Evolutionary conservation across 2,329 filamentous ascomycete species (phyloP), one percentile per base, ranked within the genome.

Genomic region (Aspergillus sojae): DNA sequence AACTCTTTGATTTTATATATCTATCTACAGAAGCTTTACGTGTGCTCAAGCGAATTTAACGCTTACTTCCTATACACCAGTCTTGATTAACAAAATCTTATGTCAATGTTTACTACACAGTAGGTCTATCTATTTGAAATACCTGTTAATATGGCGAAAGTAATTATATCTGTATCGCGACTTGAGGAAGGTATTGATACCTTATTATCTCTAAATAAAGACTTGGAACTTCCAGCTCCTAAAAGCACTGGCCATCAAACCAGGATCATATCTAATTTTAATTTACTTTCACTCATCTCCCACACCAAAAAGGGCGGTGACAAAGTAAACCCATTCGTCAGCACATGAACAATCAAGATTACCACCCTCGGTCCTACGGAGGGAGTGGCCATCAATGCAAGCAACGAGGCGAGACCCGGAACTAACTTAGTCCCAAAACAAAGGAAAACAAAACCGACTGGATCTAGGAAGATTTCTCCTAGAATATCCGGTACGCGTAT

Each of bases 101-200:
- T 11, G 28, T 5, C 11, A 54, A 12, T 28, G 23, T n/a, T n/a
- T 54, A 9, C 7, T 34, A 11, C 28, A 54, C 1, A 66, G 72
- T 3, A 80, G 83, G 4, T 86, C 86, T 0, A 86, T 56, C 70
- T 88, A 86, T 63, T 88, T 21, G 82, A 85, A 65, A 67, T 88
- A 5, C 86, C 86, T 0, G 79, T 80, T 11, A 85, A 88, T 67
- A 75, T 87, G 72, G 83, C 84, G 75, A 64, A 68, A 4, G 61
- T 65, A 14, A 56, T 64, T 1, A 67, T 74, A 4, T 67, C 66
- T 21, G 60, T 68, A 19, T 61, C 64, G 12, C 68, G 5, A 32
- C 30, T 11, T 32, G 30, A 32, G 30, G 30, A 32, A 32, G 30
- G 9, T 32, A 32, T 32, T 5, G 30, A 32, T 32, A 32, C 30